Conservation (phyloP, 345 rosid species). For the Populus simonii region DNA sequence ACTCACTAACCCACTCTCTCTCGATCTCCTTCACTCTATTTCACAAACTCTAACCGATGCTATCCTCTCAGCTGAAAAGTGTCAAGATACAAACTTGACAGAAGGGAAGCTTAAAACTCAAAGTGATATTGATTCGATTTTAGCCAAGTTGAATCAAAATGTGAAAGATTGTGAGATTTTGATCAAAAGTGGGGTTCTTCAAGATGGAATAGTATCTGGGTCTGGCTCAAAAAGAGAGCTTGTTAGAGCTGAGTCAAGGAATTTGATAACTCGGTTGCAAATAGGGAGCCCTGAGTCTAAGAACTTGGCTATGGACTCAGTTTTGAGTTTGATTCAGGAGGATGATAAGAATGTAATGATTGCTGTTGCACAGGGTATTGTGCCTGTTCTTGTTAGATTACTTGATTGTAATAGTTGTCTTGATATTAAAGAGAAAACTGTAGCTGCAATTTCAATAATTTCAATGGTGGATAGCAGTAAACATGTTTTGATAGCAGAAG, state of each 20-base stretch:
- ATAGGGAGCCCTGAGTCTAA: constrained; percentile 73
- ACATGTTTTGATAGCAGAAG: constrained; percentile 72
- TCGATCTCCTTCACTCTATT: constrained; percentile 55
- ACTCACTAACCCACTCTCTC: constrained; percentile 44
- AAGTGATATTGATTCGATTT: constrained; percentile 74
- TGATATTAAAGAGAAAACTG: constrained; percentile 70
- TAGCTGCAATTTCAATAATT: constrained; percentile 65
- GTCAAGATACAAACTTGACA: constrained; percentile 42
- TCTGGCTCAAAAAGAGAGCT: constrained; percentile 59
- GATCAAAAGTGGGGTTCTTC: constrained; percentile 57
- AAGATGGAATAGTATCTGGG: constrained; percentile 31
- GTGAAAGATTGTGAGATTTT: constrained; percentile 63
- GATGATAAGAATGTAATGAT: constrained; percentile 91
- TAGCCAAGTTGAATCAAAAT: constrained; percentile 64
- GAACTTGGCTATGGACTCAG: constrained; percentile 66
- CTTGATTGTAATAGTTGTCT: constrained; percentile 54
- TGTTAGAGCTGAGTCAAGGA: constrained; percentile 61
- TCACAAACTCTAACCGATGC: constrained; percentile 53
- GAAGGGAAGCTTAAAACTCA: constrained; percentile 87
- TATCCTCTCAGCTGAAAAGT: constrained; percentile 44
- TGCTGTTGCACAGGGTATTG: constrained; percentile 81
- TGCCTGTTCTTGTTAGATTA: constrained; percentile 67
- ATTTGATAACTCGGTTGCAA: constrained; percentile 69
- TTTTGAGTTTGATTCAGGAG: constrained; percentile 46
- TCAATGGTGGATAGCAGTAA: constrained; percentile 76